A percentile compares a stretch with the other conserved stretches of the same genome.
Conservation (phyloP, 139 green algal species). For the Tetradesmus lagerheimii region DNA sequence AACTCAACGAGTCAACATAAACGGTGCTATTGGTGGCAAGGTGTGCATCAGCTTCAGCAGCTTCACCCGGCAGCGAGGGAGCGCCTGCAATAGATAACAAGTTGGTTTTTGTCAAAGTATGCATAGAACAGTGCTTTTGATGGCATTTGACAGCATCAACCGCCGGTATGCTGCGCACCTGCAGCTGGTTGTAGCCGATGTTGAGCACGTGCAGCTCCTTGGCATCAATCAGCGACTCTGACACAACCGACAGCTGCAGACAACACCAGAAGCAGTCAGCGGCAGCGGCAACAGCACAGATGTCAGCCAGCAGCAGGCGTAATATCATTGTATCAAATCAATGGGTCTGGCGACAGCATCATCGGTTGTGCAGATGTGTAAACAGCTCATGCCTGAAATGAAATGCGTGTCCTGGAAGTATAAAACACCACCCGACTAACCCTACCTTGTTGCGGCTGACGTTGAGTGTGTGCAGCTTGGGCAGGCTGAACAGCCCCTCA, state of each 20-base stretch:
- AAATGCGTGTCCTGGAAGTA: too few species aligned
- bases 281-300: neutral
- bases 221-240: neutral
- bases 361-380: too few species aligned
- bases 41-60: neutral
- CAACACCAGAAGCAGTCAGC: neutral
- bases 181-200: constrained; percentile 8
- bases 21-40: neutral
- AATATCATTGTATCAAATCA: too few species aligned
- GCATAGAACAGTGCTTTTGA: too few species aligned
- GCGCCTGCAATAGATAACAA: neutral
- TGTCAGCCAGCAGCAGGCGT: neutral
- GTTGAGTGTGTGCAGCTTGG: constrained; percentile 36
- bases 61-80: neutral
- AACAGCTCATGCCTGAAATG: neutral
- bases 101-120: too few species aligned
- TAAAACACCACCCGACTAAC: too few species aligned
- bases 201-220: constrained; percentile 35
- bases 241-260: neutral
- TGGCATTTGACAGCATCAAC: too few species aligned
- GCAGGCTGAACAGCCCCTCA: neutral
- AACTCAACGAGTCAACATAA: too few species aligned
- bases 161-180: constrained; percentile 6
- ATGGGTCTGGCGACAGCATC: too few species aligned
- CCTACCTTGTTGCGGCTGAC: constrained; percentile 34